Evolutionary conservation across 345 rosid species (phyloP).

Genomic region (Citrus sp.): DNA sequence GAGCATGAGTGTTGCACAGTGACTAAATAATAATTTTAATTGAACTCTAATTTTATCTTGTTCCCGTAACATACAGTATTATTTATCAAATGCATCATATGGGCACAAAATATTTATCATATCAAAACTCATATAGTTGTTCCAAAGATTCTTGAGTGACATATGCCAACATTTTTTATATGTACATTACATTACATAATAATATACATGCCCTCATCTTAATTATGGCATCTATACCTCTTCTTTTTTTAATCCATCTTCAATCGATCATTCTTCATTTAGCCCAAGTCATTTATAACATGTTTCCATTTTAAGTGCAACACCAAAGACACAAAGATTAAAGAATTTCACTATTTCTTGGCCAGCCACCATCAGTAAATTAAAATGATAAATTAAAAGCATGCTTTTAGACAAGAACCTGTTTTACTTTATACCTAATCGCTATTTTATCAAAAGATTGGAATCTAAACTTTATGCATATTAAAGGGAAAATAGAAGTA

Average conservation of each 20-base stretch:
- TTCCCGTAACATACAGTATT: too few species aligned
- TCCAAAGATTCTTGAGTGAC: not conserved
- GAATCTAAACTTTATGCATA: slow-evolving; percentile 13
- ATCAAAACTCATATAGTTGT: too few species aligned
- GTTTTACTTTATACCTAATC: not conserved
- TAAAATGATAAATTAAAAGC: not conserved
- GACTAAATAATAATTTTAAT: too few species aligned
- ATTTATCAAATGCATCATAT: too few species aligned
- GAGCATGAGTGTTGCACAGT: too few species aligned
- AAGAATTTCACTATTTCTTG: not conserved
- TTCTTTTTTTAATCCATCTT: slow-evolving; percentile 2
- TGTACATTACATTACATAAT: not conserved
- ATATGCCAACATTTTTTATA: not conserved
- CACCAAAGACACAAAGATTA: not conserved
- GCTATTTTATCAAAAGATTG: not conserved
- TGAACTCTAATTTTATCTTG: too few species aligned
- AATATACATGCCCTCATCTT: not conserved
- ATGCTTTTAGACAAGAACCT: not conserved
- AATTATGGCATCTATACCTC: not conserved
- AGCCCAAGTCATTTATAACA: not conserved
- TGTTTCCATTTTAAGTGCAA: not conserved
- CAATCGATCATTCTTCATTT: not conserved
- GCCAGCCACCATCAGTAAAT: not conserved
- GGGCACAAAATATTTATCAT: too few species aligned
- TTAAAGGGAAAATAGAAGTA: not conserved